These are phyloP conservation scores for Lineolata rhizophorae DNA, from an alignment of 495 filamentous ascomycete genomes.

Conservation along the genomic window DNA sequence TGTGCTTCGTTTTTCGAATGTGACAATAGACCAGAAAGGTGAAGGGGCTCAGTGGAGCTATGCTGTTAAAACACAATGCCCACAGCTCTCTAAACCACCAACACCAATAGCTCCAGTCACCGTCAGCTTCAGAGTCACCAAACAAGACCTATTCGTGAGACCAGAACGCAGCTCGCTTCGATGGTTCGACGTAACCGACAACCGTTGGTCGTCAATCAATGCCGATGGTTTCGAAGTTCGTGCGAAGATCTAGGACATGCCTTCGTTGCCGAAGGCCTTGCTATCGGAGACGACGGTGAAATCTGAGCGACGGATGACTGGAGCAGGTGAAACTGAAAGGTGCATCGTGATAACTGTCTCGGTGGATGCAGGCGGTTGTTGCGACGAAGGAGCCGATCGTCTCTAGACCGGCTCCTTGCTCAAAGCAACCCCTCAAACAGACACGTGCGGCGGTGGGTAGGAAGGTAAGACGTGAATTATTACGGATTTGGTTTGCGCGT, in stretches of 20 bases:
- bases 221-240: constrained; percentile 8
- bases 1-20: too few species aligned
- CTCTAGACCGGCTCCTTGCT: too few species aligned
- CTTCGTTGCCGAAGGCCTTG: constrained; percentile 10
- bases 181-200: constrained; percentile 7
- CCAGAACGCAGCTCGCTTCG: constrained; percentile 8
- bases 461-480: too few species aligned
- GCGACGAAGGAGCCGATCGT: too few species aligned
- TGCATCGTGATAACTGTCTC: too few species aligned
- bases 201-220: constrained; percentile 7
- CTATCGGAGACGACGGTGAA: constrained; percentile 8
- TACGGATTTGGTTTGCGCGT: too few species aligned
- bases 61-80: constrained; percentile 5
- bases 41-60: constrained; percentile 7
- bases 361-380: too few species aligned
- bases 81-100: constrained; percentile 7
- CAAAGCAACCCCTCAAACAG: too few species aligned
- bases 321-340: too few species aligned
- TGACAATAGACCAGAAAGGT: constrained; percentile 1
- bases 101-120: constrained; percentile 13
- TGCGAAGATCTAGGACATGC: constrained; percentile 8
- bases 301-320: constrained; percentile 14
- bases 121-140: constrained; percentile 13
- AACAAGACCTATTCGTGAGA: constrained; percentile 12
- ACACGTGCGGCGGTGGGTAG: too few species aligned